Percentiles rank a stretch among this genome's conserved stretches.
Conservation (phyloP, 208 protist species). For the Leishmania mexicana region DNA sequence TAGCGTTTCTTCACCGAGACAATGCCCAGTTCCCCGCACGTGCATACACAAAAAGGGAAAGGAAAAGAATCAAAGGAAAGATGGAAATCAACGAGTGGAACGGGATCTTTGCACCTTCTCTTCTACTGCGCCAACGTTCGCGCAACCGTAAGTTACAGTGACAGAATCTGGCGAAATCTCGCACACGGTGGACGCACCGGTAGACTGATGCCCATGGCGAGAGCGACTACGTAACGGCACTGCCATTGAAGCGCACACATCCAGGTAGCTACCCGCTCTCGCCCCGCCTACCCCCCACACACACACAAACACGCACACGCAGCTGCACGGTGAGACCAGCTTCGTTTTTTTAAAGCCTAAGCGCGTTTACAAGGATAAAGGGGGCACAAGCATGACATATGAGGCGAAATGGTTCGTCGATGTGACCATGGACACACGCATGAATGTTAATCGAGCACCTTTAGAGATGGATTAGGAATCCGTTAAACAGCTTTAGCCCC, state of each 20-base stretch:
- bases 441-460: neutral
- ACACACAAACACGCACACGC: neutral
- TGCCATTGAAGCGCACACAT: too few species aligned
- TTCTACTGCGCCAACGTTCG: neutral
- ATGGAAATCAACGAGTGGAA: neutral
- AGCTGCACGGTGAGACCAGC: neutral
- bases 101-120: neutral
- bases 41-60: constrained; percentile 11
- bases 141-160: neutral
- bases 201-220: neutral
- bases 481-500: constrained; percentile 5
- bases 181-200: neutral
- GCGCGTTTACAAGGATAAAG: too few species aligned
- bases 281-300: neutral
- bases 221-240: neutral
- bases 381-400: neutral
- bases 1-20: neutral
- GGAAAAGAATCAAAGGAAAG: neutral
- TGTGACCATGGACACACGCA: too few species aligned
- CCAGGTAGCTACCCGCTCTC: neutral
- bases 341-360: neutral
- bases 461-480: neutral
- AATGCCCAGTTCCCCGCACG: neutral
- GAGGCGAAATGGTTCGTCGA: too few species aligned
- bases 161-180: neutral